phyloP scores from a whole-genome alignment of 2,329 filamentous ascomycete species.

The Aspergillus terreus region DNA sequence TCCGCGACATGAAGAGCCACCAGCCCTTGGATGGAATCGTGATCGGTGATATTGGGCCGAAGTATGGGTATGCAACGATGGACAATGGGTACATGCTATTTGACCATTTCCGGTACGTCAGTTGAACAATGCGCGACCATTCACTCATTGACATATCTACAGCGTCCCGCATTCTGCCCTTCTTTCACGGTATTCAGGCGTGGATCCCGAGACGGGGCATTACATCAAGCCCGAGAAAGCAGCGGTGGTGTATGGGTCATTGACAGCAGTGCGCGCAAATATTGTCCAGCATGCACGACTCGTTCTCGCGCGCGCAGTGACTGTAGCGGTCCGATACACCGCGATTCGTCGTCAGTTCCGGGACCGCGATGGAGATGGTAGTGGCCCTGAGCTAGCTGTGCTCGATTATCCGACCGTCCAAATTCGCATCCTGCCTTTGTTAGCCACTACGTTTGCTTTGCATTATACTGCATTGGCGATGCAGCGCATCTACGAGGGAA shows the following conservation, averaged over 20 bases:
- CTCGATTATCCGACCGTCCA: constrained; percentile 55
- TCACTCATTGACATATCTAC: not conserved
- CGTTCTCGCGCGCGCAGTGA: constrained; percentile 51
- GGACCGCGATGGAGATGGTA: constrained; percentile 41
- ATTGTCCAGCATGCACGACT: constrained; percentile 47
- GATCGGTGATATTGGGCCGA: constrained; percentile 55
- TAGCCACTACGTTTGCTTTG: constrained; percentile 52
- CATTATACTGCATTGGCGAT: constrained; percentile 45
- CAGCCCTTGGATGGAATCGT: constrained; percentile 46
- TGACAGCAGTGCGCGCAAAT: constrained; percentile 47
- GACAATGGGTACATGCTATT: constrained; percentile 55
- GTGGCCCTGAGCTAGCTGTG: constrained; percentile 42
- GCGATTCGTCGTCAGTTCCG: constrained; percentile 49
- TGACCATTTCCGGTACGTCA: constrained; percentile 36
- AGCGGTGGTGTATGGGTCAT: constrained; percentile 48
- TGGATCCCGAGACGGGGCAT: constrained; percentile 44
- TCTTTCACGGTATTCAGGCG: constrained; percentile 47
- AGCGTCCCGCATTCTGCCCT: constrained; percentile 47
- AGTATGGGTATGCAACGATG: constrained; percentile 52
- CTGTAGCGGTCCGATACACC: constrained; percentile 50
- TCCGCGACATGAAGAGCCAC: constrained; percentile 28
- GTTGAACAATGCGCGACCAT: not conserved
- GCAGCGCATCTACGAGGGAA: constrained; percentile 47
- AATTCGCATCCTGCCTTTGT: constrained; percentile 50
- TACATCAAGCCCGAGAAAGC: constrained; percentile 42